Evolutionary conservation across 352 stramenopile species (phyloP).

Genomic region (Pythium brassicae): DNA sequence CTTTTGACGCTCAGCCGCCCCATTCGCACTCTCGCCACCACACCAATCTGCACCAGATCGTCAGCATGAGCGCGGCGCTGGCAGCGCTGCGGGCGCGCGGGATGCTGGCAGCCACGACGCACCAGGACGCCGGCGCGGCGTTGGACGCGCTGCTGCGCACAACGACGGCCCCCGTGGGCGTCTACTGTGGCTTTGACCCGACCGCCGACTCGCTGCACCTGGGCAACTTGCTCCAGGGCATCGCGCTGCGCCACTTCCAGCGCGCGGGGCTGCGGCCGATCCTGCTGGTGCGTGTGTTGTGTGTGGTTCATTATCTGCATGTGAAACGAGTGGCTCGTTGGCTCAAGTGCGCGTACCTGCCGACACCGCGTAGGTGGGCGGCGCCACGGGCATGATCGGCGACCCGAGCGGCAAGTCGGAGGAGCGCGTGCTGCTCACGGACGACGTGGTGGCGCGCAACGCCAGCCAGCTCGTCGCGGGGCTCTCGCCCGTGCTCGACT

Average conservation of each 20-base stretch:
- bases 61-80: constrained; percentile 67
- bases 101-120: constrained; percentile 72
- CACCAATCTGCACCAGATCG: no score
- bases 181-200: constrained; percentile 91
- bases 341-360: not conserved
- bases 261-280: constrained; percentile 88
- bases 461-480: constrained; percentile 88
- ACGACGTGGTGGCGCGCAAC: constrained; percentile 91
- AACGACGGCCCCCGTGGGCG: constrained; percentile 21
- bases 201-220: constrained; percentile 91
- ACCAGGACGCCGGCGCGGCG: constrained; percentile 44
- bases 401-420: constrained; percentile 98
- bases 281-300: constrained; percentile 35
- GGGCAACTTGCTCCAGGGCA: constrained; percentile 85
- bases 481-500: constrained; percentile 93
- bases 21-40: not conserved
- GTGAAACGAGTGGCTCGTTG: no score
- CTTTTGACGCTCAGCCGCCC: not conserved
- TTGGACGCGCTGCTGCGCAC: constrained; percentile 48
- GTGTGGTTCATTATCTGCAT: not conserved
- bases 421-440: constrained; percentile 93
- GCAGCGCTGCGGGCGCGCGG: constrained; percentile 52
- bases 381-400: constrained; percentile 93
- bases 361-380: constrained; percentile 34
- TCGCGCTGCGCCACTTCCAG: constrained; percentile 88